A percentile compares a stretch with the other conserved stretches of the same genome.
Evolutionary conservation across 192 early-diverging fungal genomes (phyloP).

Genomic region (Geosiphon pyriformis): DNA sequence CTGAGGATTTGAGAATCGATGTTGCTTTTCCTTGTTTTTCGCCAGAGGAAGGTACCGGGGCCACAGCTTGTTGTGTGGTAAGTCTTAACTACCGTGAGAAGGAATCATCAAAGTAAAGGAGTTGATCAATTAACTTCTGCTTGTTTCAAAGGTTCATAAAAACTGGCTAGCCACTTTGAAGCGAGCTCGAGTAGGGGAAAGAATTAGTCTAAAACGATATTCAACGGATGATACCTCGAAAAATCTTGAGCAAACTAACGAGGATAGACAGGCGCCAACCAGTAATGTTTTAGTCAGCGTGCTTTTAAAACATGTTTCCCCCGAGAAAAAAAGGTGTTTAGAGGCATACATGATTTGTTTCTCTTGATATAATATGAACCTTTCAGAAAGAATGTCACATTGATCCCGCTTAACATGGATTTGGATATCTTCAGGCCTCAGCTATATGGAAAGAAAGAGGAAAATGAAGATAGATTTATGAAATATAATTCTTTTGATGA

Average conservation of each 20-base stretch:
- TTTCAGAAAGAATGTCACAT: neutral
- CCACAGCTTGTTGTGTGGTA: slow-evolving; percentile 52
- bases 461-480: neutral
- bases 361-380: too few relatives aligned
- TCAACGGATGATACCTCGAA: neutral
- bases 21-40: slow-evolving; percentile 53
- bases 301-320: slow-evolving; percentile 7
- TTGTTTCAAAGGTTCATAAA: slow-evolving; percentile 34
- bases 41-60: slow-evolving; percentile 37
- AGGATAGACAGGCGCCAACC: slow-evolving; percentile 17
- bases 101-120: neutral
- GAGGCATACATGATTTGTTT: too few relatives aligned
- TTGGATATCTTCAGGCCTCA: slow-evolving; percentile 3
- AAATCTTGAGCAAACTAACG: slow-evolving; percentile 11
- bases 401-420: neutral
- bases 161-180: slow-evolving; percentile 36
- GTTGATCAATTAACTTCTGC: neutral
- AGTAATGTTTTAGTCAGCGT: slow-evolving; percentile 21
- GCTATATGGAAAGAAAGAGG: slow-evolving; percentile 1
- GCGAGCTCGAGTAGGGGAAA: slow-evolving; percentile 6
- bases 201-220: neutral
- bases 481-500: slow-evolving; percentile 12
- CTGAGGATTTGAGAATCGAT: slow-evolving; percentile 45
- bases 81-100: neutral
- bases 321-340: slow-evolving; percentile 11